phyloP scores from a whole-genome alignment of 306 rosid species.

The Cercis canadensis region DNA sequence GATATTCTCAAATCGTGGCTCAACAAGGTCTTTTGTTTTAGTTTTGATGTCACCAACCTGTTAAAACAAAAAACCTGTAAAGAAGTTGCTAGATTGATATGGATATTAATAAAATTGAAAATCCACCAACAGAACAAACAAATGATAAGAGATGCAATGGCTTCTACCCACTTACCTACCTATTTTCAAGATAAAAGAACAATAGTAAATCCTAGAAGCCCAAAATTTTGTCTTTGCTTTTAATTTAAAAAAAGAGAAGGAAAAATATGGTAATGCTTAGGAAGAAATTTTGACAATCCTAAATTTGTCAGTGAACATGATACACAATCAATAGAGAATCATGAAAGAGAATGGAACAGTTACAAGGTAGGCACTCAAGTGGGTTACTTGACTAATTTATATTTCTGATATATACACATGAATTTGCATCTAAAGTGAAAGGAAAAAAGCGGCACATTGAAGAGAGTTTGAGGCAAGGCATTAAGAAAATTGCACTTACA shows the following conservation, averaged over 20 bases:
- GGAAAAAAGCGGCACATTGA: background rate
- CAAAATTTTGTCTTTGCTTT: too few relatives aligned
- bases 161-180: background rate
- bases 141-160: background rate
- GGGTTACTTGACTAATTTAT: conserved; percentile 10
- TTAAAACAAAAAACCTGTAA: conserved; percentile 34
- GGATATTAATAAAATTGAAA: conserved; percentile 23
- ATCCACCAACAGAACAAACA: background rate
- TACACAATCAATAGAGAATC: conserved; percentile 24
- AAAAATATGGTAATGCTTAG: background rate
- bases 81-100: conserved; percentile 27
- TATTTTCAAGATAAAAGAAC: background rate
- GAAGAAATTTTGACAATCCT: conserved; percentile 6
- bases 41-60: conserved; percentile 68
- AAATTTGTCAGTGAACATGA: conserved; percentile 32
- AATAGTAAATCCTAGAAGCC: too few relatives aligned
- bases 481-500: conserved; percentile 53
- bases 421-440: background rate
- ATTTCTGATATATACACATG: background rate
- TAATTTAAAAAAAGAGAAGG: too few relatives aligned
- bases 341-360: conserved; percentile 4
- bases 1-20: conserved; percentile 66
- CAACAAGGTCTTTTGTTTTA: conserved; percentile 64
- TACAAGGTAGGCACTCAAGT: conserved; percentile 7
- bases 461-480: conserved; percentile 29